Conservation (phyloP, 163 green algal genomes). For the Volvox carteri region DNA sequence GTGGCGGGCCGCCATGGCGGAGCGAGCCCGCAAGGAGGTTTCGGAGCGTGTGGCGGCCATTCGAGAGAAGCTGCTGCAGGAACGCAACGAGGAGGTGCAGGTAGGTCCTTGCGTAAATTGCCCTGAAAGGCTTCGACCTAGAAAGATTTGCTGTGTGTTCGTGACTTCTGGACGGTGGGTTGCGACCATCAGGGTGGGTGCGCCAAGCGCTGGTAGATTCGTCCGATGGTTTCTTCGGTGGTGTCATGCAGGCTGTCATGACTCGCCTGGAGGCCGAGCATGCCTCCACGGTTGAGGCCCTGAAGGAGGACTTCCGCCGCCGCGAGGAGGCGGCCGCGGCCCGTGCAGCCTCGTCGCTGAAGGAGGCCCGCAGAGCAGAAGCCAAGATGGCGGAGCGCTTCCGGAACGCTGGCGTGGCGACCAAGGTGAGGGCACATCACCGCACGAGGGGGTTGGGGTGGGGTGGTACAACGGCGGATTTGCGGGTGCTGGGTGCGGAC, state of each 20-base stretch:
- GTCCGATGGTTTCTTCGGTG: no score
- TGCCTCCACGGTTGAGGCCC: constrained; percentile 50
- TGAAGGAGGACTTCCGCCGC: constrained; percentile 54
- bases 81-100: constrained; percentile 78
- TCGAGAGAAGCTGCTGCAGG: constrained; percentile 62
- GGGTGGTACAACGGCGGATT: no score
- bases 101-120: constrained; percentile 36
- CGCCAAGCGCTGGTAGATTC: no score
- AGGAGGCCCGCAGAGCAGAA: constrained; percentile 50
- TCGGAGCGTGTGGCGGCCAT: constrained; percentile 68
- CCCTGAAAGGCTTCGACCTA: no score
- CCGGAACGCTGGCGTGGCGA: constrained; percentile 33
- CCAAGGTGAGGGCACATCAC: constrained; percentile 33
- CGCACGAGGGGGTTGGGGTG: no score
- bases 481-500: no score
- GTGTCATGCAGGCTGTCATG: constrained; percentile 63
- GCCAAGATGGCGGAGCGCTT: constrained; percentile 63
- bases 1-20: constrained; percentile 78
- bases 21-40: constrained; percentile 75
- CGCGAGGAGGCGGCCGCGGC: constrained; percentile 45
- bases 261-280: constrained; percentile 72
- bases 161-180: no score
- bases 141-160: no score
- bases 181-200: no score
- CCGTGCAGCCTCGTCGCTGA: constrained; percentile 46